Conservation (phyloP, 2,329 filamentous ascomycete species). For the Pseudogymnoascus sp. region DNA sequence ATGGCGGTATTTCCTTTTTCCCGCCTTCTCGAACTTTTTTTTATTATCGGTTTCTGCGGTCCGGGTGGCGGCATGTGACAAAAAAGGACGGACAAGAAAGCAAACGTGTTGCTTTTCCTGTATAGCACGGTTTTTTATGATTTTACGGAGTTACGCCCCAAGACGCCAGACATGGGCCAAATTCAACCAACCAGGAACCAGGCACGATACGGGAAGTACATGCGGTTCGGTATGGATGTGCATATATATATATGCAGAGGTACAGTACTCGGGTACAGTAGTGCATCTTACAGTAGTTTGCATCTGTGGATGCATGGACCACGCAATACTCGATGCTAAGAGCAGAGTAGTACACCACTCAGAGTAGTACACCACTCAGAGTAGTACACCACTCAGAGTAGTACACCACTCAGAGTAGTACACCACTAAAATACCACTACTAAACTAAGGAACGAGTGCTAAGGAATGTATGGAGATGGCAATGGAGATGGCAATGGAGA, state of each 20-base stretch:
- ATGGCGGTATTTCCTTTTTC: background rate
- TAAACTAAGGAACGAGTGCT: too few species aligned
- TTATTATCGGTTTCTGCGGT: background rate
- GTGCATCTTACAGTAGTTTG: too few species aligned
- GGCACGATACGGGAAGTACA: background rate
- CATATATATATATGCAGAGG: background rate
- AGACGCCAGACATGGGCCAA: too few species aligned
- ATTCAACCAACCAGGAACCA: background rate
- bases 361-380: too few species aligned
- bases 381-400: too few species aligned
- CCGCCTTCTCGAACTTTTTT: background rate
- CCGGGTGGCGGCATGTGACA: background rate
- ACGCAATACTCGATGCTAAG: background rate
- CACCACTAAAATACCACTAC: too few species aligned
- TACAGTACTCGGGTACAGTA: background rate
- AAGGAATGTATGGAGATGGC: background rate
- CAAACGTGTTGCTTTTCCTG: background rate
- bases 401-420: too few species aligned
- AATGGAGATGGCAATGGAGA: too few species aligned
- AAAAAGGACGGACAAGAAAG: background rate
- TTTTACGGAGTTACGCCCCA: too few species aligned
- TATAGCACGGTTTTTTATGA: too few species aligned
- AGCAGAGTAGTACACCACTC: too few species aligned
- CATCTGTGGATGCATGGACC: background rate
- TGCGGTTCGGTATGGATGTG: background rate